These are phyloP conservation scores for Aquilaria yunnanensis DNA, from an alignment of 345 rosid species.

Conservation along the genomic window DNA sequence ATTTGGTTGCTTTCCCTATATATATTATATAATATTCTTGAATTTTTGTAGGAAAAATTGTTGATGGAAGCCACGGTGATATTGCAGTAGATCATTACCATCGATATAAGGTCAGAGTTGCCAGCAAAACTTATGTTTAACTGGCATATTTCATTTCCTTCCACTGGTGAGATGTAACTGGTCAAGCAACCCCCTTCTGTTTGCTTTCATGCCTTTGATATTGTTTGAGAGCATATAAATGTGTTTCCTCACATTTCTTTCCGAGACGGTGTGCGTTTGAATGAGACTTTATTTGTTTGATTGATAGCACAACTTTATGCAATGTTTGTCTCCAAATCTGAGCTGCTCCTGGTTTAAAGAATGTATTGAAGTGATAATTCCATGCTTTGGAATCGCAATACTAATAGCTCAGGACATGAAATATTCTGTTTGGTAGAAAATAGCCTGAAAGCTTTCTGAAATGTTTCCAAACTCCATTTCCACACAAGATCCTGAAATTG, in stretches of 20 bases:
- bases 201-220: conserved; percentile 1
- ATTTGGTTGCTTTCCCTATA: neutral
- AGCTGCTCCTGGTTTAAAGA: no score
- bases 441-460: neutral
- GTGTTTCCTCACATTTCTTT: neutral
- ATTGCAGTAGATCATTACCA: conserved; percentile 58
- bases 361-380: no score
- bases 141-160: neutral
- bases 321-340: no score
- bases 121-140: neutral
- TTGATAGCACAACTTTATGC: neutral
- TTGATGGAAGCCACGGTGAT: conserved; percentile 58
- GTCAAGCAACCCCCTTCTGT: neutral
- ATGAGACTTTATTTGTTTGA: neutral
- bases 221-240: neutral
- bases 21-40: neutral
- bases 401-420: neutral
- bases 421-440: conserved; percentile 1
- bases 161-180: neutral
- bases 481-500: no score
- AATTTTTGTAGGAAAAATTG: conserved; percentile 31
- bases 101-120: conserved; percentile 44
- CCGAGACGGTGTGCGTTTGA: neutral
- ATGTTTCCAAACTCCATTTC: no score
- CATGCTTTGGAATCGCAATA: no score